phyloP scores from a whole-genome alignment of 2,329 filamentous ascomycete genomes.

The Metarhizium sp. region DNA sequence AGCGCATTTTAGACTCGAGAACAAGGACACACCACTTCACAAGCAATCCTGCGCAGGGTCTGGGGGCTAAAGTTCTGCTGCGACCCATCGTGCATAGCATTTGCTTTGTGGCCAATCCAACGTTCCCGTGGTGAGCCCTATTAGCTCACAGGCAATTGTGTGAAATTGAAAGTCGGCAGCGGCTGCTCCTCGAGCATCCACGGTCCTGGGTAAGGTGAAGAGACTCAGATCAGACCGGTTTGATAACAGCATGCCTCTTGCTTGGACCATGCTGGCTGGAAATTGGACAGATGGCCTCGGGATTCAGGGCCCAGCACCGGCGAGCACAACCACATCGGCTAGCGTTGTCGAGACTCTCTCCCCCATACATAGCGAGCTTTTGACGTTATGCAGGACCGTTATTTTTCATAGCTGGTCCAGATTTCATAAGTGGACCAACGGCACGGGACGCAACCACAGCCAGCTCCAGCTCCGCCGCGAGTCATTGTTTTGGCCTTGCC shows the following conservation, averaged over 20 bases:
- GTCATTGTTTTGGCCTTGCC: not conserved
- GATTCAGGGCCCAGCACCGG: not conserved
- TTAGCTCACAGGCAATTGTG: not conserved
- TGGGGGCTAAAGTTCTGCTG: not conserved
- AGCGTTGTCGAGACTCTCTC: not conserved
- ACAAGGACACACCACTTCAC: not conserved
- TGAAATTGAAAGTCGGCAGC: not conserved
- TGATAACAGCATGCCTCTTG: not conserved
- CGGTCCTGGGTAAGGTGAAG: not conserved
- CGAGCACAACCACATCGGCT: not conserved
- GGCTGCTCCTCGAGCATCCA: not conserved
- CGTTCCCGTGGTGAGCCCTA: not conserved
- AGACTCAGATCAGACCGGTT: not conserved
- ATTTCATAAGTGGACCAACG: not conserved
- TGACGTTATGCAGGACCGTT: not conserved
- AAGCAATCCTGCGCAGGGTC: not conserved
- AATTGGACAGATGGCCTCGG: not conserved
- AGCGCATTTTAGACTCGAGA: not conserved
- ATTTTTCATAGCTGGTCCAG: not conserved
- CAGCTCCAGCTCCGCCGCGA: not conserved
- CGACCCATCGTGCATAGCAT: not conserved
- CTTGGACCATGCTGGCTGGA: not conserved
- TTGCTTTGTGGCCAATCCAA: not conserved
- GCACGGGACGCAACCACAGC: conserved; percentile 2
- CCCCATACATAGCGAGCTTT: not conserved